Conservation (phyloP, 495 filamentous ascomycete genomes). For the Penicillium alfredii region DNA sequence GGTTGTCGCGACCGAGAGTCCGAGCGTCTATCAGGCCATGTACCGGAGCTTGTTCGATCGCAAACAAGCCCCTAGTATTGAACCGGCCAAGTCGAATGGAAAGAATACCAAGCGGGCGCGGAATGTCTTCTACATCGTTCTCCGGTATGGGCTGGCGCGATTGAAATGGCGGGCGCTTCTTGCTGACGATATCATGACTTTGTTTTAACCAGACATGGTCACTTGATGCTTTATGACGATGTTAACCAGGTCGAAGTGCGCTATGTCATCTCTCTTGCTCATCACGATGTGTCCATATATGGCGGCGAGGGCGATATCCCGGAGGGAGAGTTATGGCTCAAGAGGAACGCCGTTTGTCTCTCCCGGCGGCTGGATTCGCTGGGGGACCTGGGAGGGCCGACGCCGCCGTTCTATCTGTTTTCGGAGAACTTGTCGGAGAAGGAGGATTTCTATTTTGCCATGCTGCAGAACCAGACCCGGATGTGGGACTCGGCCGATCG, state of each 20-base stretch:
- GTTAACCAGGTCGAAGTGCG: constrained; percentile 82
- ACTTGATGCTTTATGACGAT: constrained; percentile 97
- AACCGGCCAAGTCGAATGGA: constrained; percentile 42
- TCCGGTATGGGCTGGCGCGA: constrained; percentile 52
- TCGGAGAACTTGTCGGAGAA: constrained; percentile 92
- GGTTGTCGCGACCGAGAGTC: constrained; percentile 65
- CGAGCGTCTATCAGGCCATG: constrained; percentile 96
- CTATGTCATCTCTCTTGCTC: constrained; percentile 86
- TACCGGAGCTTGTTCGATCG: constrained; percentile 93
- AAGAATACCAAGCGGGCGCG: constrained; percentile 66
- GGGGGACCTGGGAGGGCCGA: constrained; percentile 51
- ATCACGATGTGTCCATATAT: constrained; percentile 81
- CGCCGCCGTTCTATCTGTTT: constrained; percentile 86
- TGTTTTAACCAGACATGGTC: constrained; percentile 63
- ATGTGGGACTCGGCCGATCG: constrained; percentile 48
- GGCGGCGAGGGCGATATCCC: constrained; percentile 74
- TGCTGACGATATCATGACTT: constrained; percentile 21
- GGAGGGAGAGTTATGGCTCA: constrained; percentile 91
- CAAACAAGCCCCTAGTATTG: constrained; percentile 53
- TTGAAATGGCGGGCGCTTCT: not conserved
- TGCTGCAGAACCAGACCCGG: constrained; percentile 78
- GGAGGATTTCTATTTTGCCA: constrained; percentile 94
- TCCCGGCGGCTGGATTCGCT: constrained; percentile 59
- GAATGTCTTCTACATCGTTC: constrained; percentile 91
- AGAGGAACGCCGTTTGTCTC: constrained; percentile 88